Evolutionary conservation across 1,284 basidiomycete genomes (phyloP).

Genomic region (Ganoderma resinaceum): DNA sequence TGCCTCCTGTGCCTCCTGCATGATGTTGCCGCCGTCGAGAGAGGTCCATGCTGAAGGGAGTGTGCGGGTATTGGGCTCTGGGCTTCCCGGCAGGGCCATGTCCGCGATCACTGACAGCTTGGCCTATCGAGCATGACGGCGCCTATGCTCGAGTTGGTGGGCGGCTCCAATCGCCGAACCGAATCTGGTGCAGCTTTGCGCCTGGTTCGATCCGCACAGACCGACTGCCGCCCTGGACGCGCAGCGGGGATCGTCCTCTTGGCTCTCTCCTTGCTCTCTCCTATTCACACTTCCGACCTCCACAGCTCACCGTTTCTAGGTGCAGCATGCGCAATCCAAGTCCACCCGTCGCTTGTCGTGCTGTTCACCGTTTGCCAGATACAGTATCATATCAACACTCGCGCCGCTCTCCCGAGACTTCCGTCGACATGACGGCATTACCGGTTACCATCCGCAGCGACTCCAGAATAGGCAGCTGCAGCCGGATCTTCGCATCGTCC

Average conservation of each 20-base stretch:
- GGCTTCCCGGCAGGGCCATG: conserved; percentile 40
- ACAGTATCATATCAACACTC: background rate
- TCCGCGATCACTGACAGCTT: background rate
- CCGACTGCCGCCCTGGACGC: background rate
- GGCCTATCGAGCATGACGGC: background rate
- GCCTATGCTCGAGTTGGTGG: background rate
- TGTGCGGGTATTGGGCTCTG: conserved; percentile 50
- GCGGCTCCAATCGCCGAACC: background rate
- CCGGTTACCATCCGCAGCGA: background rate
- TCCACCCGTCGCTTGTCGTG: no score
- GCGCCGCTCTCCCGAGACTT: background rate
- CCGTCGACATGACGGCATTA: background rate
- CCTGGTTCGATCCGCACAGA: conserved; percentile 2
- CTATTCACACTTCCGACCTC: background rate
- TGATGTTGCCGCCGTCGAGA: conserved; percentile 49
- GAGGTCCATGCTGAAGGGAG: conserved; percentile 52
- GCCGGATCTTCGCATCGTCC: background rate
- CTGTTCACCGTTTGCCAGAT: background rate
- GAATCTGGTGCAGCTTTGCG: background rate
- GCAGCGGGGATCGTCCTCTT: background rate
- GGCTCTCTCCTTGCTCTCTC: background rate
- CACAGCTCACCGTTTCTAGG: background rate
- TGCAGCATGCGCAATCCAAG: no score
- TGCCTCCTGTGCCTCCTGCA: conserved; percentile 68
- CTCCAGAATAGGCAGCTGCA: background rate